Evolutionary conservation across 352 stramenopile genomes (phyloP), one percentile per base, ranked within the genome.

Genomic region (Phytophthora niederhauseri): DNA sequence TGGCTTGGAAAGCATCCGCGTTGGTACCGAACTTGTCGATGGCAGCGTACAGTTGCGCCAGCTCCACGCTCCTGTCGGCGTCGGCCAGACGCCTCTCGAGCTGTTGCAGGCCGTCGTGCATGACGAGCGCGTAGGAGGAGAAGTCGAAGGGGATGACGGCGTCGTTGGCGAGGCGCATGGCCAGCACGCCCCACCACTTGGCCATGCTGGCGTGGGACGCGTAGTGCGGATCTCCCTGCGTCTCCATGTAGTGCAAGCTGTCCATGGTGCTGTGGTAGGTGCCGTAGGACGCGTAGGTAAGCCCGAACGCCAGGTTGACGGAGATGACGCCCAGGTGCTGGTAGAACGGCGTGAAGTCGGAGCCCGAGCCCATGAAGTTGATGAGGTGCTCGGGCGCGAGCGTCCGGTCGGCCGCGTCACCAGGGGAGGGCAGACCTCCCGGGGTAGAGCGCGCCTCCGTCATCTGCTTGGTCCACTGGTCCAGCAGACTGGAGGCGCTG

Each of bases 201-300:
- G 84, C 55, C 50, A 75, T 75, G 30, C 73, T 79, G 0, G 64
- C 64, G 66, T 93, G 80, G 4, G 78, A 78, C 15, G 60, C 66
- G 65, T 85, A 94, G 36, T 76, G 56, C 48, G 86, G 84, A 48
- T 94, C 86, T 1, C 66, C 84, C 7, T 77, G 61, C 6, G 34
- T 84, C 43, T 92, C 81, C 50, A 89, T 73, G 70, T 87, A 97
- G 50, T 66, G 73, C 57, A 95, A 69, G 48, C 75, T 93, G 72
- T 97, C 90, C 77, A 95, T 97, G 20, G 89, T 80, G 61, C 74
- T 91, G 73, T 97, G 90, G 72, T 97, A 95, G 15, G 78, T 73
- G 20, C 88, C 88, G 74, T 96, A 95, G 0, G 50, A 63, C 8
- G 57, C 69, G 30, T 63, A 57, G 15, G 24, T 68, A 20, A 73